Evolutionary conservation across 2,329 filamentous ascomycete genomes (phyloP).

Genomic region (Nectriaceae sp.): DNA sequence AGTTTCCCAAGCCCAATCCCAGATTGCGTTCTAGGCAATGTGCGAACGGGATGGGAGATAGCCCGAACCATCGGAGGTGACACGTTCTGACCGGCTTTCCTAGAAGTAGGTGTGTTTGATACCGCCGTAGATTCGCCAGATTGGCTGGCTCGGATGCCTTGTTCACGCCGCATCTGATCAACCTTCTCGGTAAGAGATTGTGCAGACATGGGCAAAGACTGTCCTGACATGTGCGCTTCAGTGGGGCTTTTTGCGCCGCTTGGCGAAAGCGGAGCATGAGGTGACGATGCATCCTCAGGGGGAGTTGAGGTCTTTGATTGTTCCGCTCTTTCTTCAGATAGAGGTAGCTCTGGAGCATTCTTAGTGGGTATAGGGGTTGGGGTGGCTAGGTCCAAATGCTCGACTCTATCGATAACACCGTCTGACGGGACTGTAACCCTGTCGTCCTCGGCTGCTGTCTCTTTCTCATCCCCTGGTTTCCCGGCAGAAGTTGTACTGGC

Average conservation of each 20-base stretch:
- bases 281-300: slow-evolving; percentile 12
- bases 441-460: slow-evolving; percentile 28
- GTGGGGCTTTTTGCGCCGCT: slow-evolving; percentile 16
- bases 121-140: slow-evolving; percentile 34
- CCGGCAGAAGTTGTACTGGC: slow-evolving; percentile 31
- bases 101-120: slow-evolving; percentile 33
- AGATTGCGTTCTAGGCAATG: slow-evolving; percentile 49
- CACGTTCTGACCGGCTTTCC: slow-evolving; percentile 46
- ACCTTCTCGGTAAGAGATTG: slow-evolving; percentile 47
- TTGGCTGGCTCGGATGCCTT: slow-evolving; percentile 33
- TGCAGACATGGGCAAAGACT: slow-evolving; percentile 13
- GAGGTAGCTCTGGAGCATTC: slow-evolving; percentile 10
- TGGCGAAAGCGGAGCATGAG: slow-evolving; percentile 26
- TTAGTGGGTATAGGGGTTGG: slow-evolving; percentile 32
- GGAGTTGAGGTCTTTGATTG: neutral
- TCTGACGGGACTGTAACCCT: slow-evolving; percentile 35
- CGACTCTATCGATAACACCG: slow-evolving; percentile 46
- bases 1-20: slow-evolving; percentile 44
- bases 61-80: slow-evolving; percentile 57
- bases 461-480: slow-evolving; percentile 26
- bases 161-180: slow-evolving; percentile 54
- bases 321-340: slow-evolving; percentile 7
- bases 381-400: slow-evolving; percentile 51
- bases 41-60: slow-evolving; percentile 52
- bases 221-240: slow-evolving; percentile 17